Conservation (phyloP, 2,329 filamentous ascomycete genomes). For the Emmonsiellopsis sp. region DNA sequence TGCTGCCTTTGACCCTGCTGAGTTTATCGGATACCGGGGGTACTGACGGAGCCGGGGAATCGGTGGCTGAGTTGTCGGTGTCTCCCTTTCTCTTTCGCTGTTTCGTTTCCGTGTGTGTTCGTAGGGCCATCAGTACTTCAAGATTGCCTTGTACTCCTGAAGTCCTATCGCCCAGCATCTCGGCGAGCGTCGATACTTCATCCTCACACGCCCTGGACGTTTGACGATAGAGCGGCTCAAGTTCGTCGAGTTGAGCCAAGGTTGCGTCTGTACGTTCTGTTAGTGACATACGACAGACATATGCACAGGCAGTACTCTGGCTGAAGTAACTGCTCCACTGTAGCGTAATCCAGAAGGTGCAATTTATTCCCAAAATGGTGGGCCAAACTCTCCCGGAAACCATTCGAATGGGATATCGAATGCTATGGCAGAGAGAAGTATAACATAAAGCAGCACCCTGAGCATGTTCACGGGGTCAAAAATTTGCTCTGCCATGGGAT, state of each 20-base stretch:
- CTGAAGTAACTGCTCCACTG: too few species aligned
- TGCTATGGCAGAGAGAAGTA: too few species aligned
- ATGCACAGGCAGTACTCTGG: too few species aligned
- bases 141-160: slow-evolving; percentile 25
- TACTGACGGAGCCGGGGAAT: slow-evolving; percentile 37
- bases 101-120: slow-evolving; percentile 18
- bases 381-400: too few species aligned
- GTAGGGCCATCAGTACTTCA: too few species aligned
- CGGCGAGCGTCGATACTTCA: slow-evolving; percentile 17
- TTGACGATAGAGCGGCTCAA: slow-evolving; percentile 39
- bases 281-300: neutral
- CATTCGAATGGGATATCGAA: too few species aligned
- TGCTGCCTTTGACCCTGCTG: slow-evolving; percentile 33
- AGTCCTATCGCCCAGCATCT: too few species aligned
- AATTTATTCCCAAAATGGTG: too few species aligned
- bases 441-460: too few species aligned
- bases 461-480: too few species aligned
- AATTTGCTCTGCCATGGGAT: too few species aligned
- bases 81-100: slow-evolving; percentile 39
- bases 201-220: slow-evolving; percentile 40
- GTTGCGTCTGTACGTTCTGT: slow-evolving; percentile 22
- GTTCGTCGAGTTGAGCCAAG: slow-evolving; percentile 32
- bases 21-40: slow-evolving; percentile 31
- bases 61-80: slow-evolving; percentile 33
- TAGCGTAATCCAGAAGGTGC: too few species aligned